Conservation (phyloP, 1,284 basidiomycete species). For the Ceratobasidium sp. region DNA sequence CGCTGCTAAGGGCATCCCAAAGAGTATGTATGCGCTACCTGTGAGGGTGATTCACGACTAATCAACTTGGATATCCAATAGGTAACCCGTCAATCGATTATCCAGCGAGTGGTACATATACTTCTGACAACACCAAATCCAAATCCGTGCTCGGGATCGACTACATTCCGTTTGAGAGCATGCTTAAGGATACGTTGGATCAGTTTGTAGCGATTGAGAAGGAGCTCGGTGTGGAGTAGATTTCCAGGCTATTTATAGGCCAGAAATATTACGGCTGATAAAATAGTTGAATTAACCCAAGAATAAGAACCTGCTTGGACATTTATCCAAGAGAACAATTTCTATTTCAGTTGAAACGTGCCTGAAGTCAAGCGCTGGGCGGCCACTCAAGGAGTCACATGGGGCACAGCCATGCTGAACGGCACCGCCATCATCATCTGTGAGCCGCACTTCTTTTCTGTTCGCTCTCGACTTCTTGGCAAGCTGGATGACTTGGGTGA, state of each 20-base stretch:
- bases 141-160: constrained; percentile 40
- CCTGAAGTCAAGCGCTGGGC: neutral
- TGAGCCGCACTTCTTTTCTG: too few species aligned
- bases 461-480: too few species aligned
- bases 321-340: too few species aligned
- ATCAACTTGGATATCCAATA: neutral
- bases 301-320: too few species aligned
- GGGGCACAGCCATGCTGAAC: too few species aligned
- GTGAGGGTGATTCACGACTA: too few species aligned
- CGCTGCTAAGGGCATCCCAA: constrained; percentile 35
- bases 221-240: constrained; percentile 22
- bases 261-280: too few species aligned
- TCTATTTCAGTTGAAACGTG: too few species aligned
- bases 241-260: neutral
- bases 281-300: too few species aligned
- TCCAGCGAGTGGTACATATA: constrained; percentile 38
- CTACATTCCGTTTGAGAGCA: constrained; percentile 45
- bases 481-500: too few species aligned
- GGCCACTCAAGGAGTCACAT: neutral
- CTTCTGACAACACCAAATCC: constrained; percentile 47
- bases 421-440: too few species aligned
- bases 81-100: constrained; percentile 42
- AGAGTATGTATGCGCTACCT: neutral
- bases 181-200: constrained; percentile 45
- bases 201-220: constrained; percentile 46